Percentiles rank a stretch among this genome's conserved stretches.
Evolutionary conservation across 257 asterid species (phyloP).

Genomic region (Solanum sitiens): DNA sequence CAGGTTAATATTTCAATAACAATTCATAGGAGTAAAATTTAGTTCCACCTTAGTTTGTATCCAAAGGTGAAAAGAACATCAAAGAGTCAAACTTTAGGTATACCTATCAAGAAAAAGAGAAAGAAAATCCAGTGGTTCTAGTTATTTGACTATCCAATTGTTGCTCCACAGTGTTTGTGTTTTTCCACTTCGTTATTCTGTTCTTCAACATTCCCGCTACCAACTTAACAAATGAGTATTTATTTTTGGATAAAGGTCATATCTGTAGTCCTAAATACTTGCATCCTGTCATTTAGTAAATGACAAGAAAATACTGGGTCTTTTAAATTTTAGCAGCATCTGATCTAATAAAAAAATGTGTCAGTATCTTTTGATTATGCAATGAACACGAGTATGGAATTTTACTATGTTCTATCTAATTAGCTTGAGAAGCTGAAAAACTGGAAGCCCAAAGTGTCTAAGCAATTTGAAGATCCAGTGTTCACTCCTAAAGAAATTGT

Average conservation of each 20-base stretch:
- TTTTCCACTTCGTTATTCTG: not conserved
- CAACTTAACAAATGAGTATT: not conserved
- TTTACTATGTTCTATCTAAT: not conserved
- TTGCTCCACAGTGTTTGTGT: not conserved
- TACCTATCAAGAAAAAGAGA: not conserved
- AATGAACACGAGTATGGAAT: not conserved
- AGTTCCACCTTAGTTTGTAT: not conserved
- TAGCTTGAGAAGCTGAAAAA: not conserved
- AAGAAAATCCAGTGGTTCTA: not conserved
- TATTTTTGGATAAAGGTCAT: not conserved
- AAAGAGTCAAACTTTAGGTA: not conserved
- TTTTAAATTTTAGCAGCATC: not conserved
- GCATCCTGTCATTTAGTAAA: not conserved
- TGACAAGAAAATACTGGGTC: not conserved
- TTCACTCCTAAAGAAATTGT: not conserved
- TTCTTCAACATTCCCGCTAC: not conserved
- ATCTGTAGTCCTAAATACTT: not conserved
- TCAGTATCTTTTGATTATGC: not conserved
- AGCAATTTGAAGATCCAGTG: not conserved
- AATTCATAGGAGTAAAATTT: not conserved
- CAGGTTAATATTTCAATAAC: not conserved
- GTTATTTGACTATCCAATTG: not conserved
- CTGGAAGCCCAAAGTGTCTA: not conserved
- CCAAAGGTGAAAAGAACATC: not conserved
- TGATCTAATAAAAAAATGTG: not conserved